These are phyloP conservation scores for Hypoxylon sp. DNA, from an alignment of 2,329 filamentous ascomycete genomes.

Conservation along the genomic window DNA sequence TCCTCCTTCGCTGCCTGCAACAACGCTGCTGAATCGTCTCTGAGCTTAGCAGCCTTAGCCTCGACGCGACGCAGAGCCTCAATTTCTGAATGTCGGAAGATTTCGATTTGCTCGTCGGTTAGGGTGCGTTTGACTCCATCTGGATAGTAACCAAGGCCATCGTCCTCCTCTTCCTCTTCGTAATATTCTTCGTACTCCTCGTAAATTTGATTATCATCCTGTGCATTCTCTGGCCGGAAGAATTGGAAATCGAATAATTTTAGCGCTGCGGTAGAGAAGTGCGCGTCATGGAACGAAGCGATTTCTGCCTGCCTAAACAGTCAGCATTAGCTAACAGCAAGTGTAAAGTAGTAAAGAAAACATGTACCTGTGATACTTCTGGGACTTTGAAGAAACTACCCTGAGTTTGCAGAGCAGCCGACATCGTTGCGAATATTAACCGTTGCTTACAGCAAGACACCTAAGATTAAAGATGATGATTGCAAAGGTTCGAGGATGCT, in stretches of 20 bases:
- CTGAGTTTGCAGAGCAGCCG: slow-evolving; percentile 35
- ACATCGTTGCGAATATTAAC: slow-evolving; percentile 41
- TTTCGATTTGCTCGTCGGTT: slow-evolving; percentile 90
- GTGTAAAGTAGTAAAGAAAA: not conserved
- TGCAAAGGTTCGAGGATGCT: slow-evolving; percentile 6
- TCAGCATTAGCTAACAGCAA: slow-evolving; percentile 49
- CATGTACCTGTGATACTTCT: slow-evolving; percentile 57
- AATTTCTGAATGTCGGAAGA: slow-evolving; percentile 91
- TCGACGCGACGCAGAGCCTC: slow-evolving; percentile 75
- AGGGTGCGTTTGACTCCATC: slow-evolving; percentile 91
- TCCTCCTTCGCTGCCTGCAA: slow-evolving; percentile 31
- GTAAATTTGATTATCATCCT: slow-evolving; percentile 42
- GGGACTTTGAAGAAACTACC: slow-evolving; percentile 52
- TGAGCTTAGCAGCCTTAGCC: slow-evolving; percentile 54
- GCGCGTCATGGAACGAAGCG: slow-evolving; percentile 69
- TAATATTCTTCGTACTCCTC: slow-evolving; percentile 54
- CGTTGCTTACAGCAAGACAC: not conserved
- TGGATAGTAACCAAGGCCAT: slow-evolving; percentile 84
- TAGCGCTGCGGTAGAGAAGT: slow-evolving; percentile 68
- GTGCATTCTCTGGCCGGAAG: slow-evolving; percentile 53
- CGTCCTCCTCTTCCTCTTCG: slow-evolving; percentile 70
- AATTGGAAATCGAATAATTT: slow-evolving; percentile 65
- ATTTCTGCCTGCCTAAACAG: slow-evolving; percentile 68
- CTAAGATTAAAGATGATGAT: slow-evolving; percentile 3
- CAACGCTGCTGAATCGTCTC: slow-evolving; percentile 37